phyloP scores from a whole-genome alignment of 1,284 basidiomycete genomes.

The Gomphus bonarii region DNA sequence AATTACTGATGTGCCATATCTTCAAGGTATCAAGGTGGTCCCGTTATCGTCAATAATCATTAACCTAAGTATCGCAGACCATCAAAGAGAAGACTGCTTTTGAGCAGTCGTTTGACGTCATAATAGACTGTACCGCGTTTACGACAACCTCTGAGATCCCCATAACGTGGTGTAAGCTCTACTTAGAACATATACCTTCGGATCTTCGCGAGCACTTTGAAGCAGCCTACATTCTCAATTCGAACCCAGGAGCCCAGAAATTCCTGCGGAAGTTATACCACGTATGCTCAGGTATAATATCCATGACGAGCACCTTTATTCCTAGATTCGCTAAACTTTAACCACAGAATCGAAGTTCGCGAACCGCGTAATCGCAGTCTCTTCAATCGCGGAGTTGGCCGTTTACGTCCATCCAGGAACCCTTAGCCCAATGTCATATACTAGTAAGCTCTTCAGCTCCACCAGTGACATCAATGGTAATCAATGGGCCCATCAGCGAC shows the following conservation, averaged over 20 bases:
- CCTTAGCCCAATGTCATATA: conserved; percentile 38
- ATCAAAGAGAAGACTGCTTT: conserved; percentile 35
- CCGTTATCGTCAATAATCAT: conserved; percentile 1
- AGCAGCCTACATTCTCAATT: conserved; percentile 64
- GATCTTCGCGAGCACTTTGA: conserved; percentile 51
- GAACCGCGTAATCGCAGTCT: conserved; percentile 44
- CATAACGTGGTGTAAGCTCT: conserved; percentile 72
- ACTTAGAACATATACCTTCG: conserved; percentile 66
- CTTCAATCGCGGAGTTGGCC: conserved; percentile 47
- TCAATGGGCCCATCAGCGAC: background rate
- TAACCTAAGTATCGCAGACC: conserved; percentile 20
- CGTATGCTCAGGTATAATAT: conserved; percentile 53
- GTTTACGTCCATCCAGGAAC: conserved; percentile 41
- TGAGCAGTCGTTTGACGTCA: conserved; percentile 48
- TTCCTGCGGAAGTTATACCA: conserved; percentile 71
- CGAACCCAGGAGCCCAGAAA: conserved; percentile 65
- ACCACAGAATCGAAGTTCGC: conserved; percentile 44
- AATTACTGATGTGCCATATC: conserved; percentile 75
- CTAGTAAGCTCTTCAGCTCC: conserved; percentile 31
- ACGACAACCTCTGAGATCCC: conserved; percentile 70
- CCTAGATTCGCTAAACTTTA: background rate
- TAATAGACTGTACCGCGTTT: conserved; percentile 79
- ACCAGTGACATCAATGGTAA: background rate
- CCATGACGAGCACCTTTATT: background rate
- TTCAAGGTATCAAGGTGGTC: conserved; percentile 50